Evolutionary conservation across 2,329 filamentous ascomycete genomes (phyloP).

Genomic region (Aspergillus puulaauensis): DNA sequence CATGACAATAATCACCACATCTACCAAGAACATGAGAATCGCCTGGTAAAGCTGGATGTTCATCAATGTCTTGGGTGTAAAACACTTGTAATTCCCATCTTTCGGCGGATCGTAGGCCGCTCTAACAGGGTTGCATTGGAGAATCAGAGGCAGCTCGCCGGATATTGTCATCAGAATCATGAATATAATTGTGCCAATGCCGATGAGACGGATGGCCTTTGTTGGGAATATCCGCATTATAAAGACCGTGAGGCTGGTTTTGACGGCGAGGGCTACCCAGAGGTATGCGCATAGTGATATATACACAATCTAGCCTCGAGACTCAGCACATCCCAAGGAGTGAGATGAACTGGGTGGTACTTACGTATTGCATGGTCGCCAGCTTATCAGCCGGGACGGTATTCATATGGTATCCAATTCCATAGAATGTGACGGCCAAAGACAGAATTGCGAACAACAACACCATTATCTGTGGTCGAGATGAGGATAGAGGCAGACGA

Average conservation of each 20-base stretch:
- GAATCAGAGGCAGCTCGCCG: no score
- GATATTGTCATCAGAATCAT: neutral
- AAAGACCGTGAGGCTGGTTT: neutral
- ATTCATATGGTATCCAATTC: neutral
- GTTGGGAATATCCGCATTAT: neutral
- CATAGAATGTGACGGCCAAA: neutral
- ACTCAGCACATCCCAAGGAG: neutral
- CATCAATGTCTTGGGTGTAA: neutral
- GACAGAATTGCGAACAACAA: neutral
- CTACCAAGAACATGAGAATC: neutral
- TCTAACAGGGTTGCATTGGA: no score
- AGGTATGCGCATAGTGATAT: neutral
- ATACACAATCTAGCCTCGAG: neutral
- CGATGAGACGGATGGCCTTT: neutral
- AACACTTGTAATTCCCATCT: neutral
- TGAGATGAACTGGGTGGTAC: neutral
- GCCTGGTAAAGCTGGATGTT: neutral
- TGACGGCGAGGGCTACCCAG: neutral
- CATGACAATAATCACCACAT: neutral
- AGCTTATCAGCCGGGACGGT: neutral
- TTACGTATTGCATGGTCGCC: neutral
- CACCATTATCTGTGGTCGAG: neutral
- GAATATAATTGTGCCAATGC: neutral
- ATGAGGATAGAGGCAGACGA: neutral
- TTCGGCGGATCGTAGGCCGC: no score